A percentile compares a stretch with the other conserved stretches of the same genome.
phyloP scores from a whole-genome alignment of 371 early-diverging fungal species.

The Nematocida ausubeli region DNA sequence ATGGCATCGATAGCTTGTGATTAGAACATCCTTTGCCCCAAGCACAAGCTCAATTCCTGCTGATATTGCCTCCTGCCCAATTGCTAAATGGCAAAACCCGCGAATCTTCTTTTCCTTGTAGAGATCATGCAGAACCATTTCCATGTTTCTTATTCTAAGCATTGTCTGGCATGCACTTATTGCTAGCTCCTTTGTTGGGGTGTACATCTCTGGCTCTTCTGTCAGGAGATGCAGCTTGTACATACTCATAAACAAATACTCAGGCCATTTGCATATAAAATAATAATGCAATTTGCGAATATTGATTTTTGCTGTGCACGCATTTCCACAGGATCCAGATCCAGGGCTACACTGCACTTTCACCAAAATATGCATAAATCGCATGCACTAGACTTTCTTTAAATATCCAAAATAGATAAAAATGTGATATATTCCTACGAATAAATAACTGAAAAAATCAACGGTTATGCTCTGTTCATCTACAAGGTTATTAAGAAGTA shows the following conservation, averaged over 20 bases:
- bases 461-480: no score
- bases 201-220: background rate
- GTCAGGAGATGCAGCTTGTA: slow-evolving; percentile 10
- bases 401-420: no score
- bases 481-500: no score
- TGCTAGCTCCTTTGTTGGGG: background rate
- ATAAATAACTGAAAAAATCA: no score
- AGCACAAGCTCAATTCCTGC: slow-evolving; percentile 85
- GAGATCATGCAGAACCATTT: slow-evolving; percentile 43
- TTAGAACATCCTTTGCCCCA: slow-evolving; percentile 79
- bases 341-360: no score
- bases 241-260: slow-evolving; percentile 1
- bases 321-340: no score
- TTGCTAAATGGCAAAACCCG: slow-evolving; percentile 97
- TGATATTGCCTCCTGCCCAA: slow-evolving; percentile 95
- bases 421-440: no score
- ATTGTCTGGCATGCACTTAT: slow-evolving; percentile 64
- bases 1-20: slow-evolving; percentile 97
- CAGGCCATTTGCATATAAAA: no score
- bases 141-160: slow-evolving; percentile 58
- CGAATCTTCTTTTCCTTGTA: slow-evolving; percentile 91
- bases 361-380: no score
- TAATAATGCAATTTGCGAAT: no score
- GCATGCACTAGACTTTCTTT: no score
- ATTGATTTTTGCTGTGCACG: no score